Base-by-base conservation (phyloP, 345 rosid species). In the Carallia brachiata region DNA sequence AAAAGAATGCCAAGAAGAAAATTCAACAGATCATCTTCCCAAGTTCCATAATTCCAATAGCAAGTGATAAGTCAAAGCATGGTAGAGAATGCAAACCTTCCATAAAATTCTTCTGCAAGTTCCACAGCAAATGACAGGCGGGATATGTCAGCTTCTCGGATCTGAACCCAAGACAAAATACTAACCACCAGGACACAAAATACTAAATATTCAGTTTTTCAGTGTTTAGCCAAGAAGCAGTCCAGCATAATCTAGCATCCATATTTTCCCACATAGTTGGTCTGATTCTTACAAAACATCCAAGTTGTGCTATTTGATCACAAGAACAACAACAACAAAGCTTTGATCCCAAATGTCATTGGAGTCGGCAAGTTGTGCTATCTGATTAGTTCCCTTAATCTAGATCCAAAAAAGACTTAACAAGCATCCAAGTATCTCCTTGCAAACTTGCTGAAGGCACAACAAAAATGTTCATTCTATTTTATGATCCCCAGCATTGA, bases 41-140 rank as follows among this genome's bases (percentile, higher is more conserved):
- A 44, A 44, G 12, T 12, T 44, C 50, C 50, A 44, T 44, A 44
- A 44, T 65, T 63, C 17, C 67, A 60, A 67, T 2, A 39, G 36
- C 68, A 71, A 1, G 76, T 23, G 39, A 65, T 39, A 56, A 56
- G 16, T 9, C 6, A 27, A 56, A 56, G 34, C 15, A 27, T 56
- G 15, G 34, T 6, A 27, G 6, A 27, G 50, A 62, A 59, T 62
- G 34, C 77, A 79, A 74, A 90, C 97, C 99, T 95, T 88, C 97
- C 99, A 78, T 95, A 95, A 80, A 95, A 95, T 78, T 95, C 99
- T 85, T 95, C 99, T 62, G 99, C 99, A 71, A 95, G 91, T 82
- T 95, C 99, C 77, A 92, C 98, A 77, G 99, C 99, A 84, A 95
- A 95, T 77, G 99, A 95, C 70, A 95, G 83, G 68, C 99, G 88